phyloP scores from a whole-genome alignment of 495 filamentous ascomycete species.

The Talaromyces ruber region DNA sequence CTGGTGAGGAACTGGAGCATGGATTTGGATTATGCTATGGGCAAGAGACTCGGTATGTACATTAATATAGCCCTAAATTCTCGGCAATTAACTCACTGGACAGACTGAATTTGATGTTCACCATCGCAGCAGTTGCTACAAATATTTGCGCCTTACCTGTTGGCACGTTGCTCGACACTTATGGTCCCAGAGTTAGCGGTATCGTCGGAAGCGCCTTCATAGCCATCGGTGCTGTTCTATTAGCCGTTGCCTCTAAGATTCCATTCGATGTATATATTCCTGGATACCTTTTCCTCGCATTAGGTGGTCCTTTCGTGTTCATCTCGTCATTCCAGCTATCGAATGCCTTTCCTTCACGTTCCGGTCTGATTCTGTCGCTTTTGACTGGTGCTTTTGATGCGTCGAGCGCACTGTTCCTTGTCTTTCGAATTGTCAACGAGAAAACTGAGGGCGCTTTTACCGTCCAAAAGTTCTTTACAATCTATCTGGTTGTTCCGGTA shows the following conservation, averaged over 20 bases:
- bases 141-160: constrained; percentile 76
- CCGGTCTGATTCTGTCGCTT: constrained; percentile 75
- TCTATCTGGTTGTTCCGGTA: constrained; percentile 65
- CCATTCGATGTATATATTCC: constrained; percentile 67
- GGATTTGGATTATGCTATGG: constrained; percentile 58
- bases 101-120: constrained; percentile 86
- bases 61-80: background rate
- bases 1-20: constrained; percentile 46
- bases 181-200: constrained; percentile 69
- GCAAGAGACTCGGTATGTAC: constrained; percentile 65
- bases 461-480: constrained; percentile 63
- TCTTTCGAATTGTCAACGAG: constrained; percentile 74
- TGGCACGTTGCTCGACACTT: constrained; percentile 77
- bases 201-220: constrained; percentile 64
- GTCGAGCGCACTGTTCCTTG: constrained; percentile 76
- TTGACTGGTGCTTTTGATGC: constrained; percentile 88
- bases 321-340: constrained; percentile 90
- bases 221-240: constrained; percentile 56
- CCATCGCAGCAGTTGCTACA: constrained; percentile 78
- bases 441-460: constrained; percentile 50
- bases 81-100: constrained; percentile 4
- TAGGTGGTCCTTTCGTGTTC: constrained; percentile 86
- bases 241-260: constrained; percentile 56
- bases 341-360: constrained; percentile 80
- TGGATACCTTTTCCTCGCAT: constrained; percentile 72